Evolutionary conservation across 169 alveolate genomes (phyloP), one percentile per base, ranked within the genome.

Genomic region (Plasmodium chabaudi): DNA sequence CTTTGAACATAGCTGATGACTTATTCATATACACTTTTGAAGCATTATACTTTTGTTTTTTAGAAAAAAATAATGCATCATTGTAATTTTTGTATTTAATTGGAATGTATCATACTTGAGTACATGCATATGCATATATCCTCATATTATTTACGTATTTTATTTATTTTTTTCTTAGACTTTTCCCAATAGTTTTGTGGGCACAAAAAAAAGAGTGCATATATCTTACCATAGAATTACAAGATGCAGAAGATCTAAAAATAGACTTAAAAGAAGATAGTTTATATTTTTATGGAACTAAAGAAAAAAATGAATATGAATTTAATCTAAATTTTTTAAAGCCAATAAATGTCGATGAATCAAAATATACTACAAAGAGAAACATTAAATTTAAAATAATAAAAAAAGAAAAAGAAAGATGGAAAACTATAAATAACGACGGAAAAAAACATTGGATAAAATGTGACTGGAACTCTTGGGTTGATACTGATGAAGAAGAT

Each of bases 401-500:
- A 60, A 93, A 93, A 87, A 82, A 72, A 25, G 95, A 92, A 49
- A 72, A 84, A 53, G 96, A 89, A 64, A 90, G 92, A 87, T 93
- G 96, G 96, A 87, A 94, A 57, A 60, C 95, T 9, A 79, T 93
- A 72, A 92, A 93, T 94, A 51, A 72, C 17, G 94, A 93, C 61
- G 96, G 96, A 47, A 93, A 93, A 87, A 93, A 93, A 72, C 96
- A 93, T 67, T 93, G 94, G 93, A 68, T 93, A 67, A 93, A 93
- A 44, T 88, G 93, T 88, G 94, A 93, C 93, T 93, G 96, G 96
- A 93, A 93, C 79, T 77, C 88, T 6, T 93, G 96, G 96, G 94
- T 93, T 42, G 96, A 93, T 75, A 92, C 96, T 10, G 96, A 93
- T 67, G 96, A 93, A 61, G 96, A 73, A 64, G 90, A 92, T 60